Percentiles rank a stretch among this genome's conserved stretches.
Evolutionary conservation across 257 asterid genomes (phyloP).

Genomic region (Forsythia viridissima): DNA sequence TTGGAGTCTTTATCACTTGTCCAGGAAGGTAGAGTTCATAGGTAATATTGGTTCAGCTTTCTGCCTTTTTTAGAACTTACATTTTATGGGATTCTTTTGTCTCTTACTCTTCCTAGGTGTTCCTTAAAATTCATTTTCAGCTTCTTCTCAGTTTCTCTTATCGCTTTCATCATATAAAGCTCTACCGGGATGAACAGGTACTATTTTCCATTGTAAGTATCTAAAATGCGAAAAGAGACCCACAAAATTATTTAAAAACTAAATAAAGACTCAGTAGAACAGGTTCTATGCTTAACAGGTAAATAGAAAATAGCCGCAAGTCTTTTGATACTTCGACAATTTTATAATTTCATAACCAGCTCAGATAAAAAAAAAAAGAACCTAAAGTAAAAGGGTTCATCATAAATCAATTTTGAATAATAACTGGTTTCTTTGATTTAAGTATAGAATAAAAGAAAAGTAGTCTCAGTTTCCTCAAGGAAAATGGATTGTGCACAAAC

Average conservation of each 20-base stretch:
- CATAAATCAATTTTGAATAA: too few species aligned
- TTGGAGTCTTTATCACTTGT: not conserved
- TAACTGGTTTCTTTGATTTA: too few species aligned
- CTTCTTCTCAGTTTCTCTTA: not conserved
- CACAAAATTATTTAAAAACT: too few species aligned
- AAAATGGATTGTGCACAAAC: not conserved
- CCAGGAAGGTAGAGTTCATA: not conserved
- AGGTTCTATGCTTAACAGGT: not conserved
- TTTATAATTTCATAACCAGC: too few species aligned
- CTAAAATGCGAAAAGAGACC: not conserved
- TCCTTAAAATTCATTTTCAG: not conserved
- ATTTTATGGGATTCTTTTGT: not conserved
- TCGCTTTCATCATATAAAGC: not conserved
- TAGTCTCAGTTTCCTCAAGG: not conserved
- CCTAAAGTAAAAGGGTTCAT: too few species aligned
- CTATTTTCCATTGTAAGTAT: not conserved
- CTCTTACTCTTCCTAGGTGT: not conserved
- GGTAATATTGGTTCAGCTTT: not conserved
- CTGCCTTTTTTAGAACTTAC: conserved; percentile 3
- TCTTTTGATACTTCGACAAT: too few species aligned
- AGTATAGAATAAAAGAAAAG: too few species aligned
- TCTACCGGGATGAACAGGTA: not conserved
- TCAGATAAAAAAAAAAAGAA: too few species aligned
- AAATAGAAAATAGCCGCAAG: too few species aligned
- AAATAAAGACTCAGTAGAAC: not conserved